Evolutionary conservation across 768 basidiomycete species (phyloP).

Genomic region (Boletus reticulatus): DNA sequence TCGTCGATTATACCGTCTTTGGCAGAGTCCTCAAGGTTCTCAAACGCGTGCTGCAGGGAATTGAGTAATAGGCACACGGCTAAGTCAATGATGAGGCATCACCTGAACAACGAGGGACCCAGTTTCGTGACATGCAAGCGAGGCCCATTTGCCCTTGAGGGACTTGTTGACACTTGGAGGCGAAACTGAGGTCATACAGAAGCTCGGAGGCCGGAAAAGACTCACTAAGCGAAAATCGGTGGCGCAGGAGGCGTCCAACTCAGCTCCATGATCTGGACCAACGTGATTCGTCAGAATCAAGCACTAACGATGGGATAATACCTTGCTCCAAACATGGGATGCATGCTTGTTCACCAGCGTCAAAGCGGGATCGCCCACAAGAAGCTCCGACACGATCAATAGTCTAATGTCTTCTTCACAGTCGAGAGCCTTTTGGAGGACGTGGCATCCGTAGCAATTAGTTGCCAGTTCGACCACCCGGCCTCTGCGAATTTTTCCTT

Average conservation of each 20-base stretch:
- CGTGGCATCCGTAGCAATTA: constrained; percentile 88
- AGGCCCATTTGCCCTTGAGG: constrained; percentile 85
- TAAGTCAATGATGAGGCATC: constrained; percentile 4
- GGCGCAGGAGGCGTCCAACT: constrained; percentile 86
- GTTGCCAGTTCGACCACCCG: constrained; percentile 84
- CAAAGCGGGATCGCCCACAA: constrained; percentile 80
- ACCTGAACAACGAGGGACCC: constrained; percentile 89
- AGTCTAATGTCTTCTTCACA: constrained; percentile 86
- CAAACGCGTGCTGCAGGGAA: constrained; percentile 66
- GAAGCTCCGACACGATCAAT: constrained; percentile 79
- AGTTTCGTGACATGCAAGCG: constrained; percentile 87
- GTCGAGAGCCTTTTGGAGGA: constrained; percentile 85
- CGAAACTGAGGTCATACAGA: constrained; percentile 1
- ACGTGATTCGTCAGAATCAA: constrained; percentile 4
- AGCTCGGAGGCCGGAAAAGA: neutral
- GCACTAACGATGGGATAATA: constrained; percentile 23
- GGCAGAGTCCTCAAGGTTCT: constrained; percentile 79
- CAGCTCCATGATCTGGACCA: constrained; percentile 77
- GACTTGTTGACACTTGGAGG: constrained; percentile 75
- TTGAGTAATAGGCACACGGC: constrained; percentile 9
- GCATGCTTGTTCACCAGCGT: constrained; percentile 90
- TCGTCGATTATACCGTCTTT: constrained; percentile 86
- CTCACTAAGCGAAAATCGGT: constrained; percentile 84
- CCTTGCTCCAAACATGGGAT: constrained; percentile 92
- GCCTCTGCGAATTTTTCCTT: constrained; percentile 43